These are phyloP conservation scores for Colletotrichum salicis DNA, from an alignment of 2,329 filamentous ascomycete species.

Conservation along the genomic window DNA sequence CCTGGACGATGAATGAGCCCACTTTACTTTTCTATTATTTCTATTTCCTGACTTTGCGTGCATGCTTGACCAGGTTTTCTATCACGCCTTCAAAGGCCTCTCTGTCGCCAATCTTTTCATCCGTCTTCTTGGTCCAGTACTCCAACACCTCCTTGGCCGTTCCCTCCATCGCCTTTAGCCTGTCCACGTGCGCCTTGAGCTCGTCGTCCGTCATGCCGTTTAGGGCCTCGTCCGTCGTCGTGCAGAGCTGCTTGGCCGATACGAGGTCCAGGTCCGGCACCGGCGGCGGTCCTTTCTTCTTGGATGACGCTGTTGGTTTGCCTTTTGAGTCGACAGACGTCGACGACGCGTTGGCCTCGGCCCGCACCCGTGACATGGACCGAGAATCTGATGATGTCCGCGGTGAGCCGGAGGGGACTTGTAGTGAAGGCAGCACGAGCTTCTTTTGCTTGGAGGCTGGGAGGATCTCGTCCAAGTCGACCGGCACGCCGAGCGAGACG, in stretches of 20 bases:
- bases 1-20: constrained; percentile 27
- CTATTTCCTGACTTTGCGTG: constrained; percentile 83
- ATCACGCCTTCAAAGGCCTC: constrained; percentile 97
- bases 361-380: constrained; percentile 56
- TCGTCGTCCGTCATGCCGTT: constrained; percentile 82
- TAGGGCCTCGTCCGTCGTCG: constrained; percentile 85
- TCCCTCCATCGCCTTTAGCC: constrained; percentile 75
- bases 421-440: constrained; percentile 86
- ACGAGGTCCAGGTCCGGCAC: constrained; percentile 83
- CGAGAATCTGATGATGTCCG: constrained; percentile 66
- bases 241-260: constrained; percentile 80
- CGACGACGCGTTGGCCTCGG: constrained; percentile 63
- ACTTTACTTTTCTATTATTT: constrained; percentile 23
- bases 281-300: constrained; percentile 68
- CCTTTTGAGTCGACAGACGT: constrained; percentile 70
- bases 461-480: constrained; percentile 96
- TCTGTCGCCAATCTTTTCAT: constrained; percentile 88
- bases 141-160: constrained; percentile 81
- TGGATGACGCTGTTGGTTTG: constrained; percentile 57
- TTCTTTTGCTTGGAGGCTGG: constrained; percentile 99
- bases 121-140: constrained; percentile 87
- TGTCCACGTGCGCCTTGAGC: constrained; percentile 75
- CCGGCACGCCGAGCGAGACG: constrained; percentile 93
- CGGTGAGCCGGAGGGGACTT: constrained; percentile 60
- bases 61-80: constrained; percentile 94